Evolutionary conservation across 345 rosid genomes (phyloP).

Genomic region (Eucalyptus victrix): DNA sequence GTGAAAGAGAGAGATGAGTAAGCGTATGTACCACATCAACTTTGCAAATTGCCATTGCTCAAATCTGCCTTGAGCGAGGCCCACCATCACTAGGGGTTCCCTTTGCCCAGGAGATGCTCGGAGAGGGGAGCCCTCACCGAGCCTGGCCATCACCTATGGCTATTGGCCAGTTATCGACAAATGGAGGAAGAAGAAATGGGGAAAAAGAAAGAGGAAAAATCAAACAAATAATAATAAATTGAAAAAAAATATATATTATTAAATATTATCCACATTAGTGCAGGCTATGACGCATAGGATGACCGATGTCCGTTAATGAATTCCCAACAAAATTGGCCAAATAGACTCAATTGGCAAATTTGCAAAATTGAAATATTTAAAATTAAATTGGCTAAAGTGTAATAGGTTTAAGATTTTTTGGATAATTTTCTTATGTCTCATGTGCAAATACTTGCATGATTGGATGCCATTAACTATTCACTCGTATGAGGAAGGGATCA

Average conservation of each 20-base stretch:
- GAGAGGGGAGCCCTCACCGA: neutral
- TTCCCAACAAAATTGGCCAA: accelerated
- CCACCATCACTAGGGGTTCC: too few species aligned
- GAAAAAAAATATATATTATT: too few species aligned
- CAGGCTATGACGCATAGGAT: accelerated
- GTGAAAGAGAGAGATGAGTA: too few species aligned
- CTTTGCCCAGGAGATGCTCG: too few species aligned
- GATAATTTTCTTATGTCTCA: neutral
- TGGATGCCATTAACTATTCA: neutral
- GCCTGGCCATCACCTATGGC: accelerated
- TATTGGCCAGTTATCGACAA: neutral
- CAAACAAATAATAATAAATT: too few species aligned
- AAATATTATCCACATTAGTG: accelerated
- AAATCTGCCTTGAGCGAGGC: too few species aligned
- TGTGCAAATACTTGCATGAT: neutral
- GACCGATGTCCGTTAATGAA: too few species aligned
- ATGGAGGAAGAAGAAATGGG: neutral
- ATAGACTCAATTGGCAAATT: neutral
- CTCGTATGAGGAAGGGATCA: neutral
- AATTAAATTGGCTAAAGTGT: too few species aligned
- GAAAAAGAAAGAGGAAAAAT: too few species aligned
- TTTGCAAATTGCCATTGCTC: too few species aligned
- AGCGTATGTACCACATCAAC: too few species aligned
- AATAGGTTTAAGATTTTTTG: too few species aligned
- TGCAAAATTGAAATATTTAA: accelerated